Evolutionary conservation across 495 filamentous ascomycete species (phyloP).

Genomic region (Penicillium longicatenatum): DNA sequence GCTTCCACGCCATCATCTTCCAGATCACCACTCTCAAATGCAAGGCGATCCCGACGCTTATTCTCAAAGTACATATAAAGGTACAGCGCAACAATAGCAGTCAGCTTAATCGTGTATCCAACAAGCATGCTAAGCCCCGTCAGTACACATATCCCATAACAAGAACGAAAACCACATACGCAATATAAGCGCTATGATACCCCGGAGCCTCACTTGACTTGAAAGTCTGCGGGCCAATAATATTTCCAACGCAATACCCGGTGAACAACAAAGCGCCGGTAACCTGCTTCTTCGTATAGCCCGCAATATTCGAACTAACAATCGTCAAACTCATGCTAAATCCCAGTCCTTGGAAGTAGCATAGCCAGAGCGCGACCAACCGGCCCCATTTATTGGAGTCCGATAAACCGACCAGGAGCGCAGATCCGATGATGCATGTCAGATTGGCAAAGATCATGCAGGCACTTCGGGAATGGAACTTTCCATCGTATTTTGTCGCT

Average conservation of each 20-base stretch:
- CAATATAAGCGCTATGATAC: constrained; percentile 58
- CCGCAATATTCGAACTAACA: constrained; percentile 51
- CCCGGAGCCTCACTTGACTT: constrained; percentile 52
- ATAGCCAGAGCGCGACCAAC: constrained; percentile 55
- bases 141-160: neutral
- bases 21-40: constrained; percentile 32
- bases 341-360: constrained; percentile 53
- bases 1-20: constrained; percentile 52
- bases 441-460: constrained; percentile 47
- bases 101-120: constrained; percentile 53
- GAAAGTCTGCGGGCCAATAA: constrained; percentile 57
- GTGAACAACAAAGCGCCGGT: constrained; percentile 54
- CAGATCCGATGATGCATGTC: constrained; percentile 59
- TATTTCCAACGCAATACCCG: constrained; percentile 40
- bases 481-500: constrained; percentile 38
- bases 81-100: constrained; percentile 48
- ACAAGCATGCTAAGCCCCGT: constrained; percentile 43
- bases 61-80: constrained; percentile 56
- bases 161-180: constrained; percentile 25
- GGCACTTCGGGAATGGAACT: constrained; percentile 33
- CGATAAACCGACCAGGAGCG: constrained; percentile 52
- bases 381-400: constrained; percentile 55
- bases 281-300: constrained; percentile 58
- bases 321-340: constrained; percentile 52
- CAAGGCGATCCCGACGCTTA: constrained; percentile 52